Percentiles rank a stretch among this genome's conserved stretches.
phyloP scores from a whole-genome alignment of 352 stramenopile genomes.

The Sclerospora graminicola region DNA sequence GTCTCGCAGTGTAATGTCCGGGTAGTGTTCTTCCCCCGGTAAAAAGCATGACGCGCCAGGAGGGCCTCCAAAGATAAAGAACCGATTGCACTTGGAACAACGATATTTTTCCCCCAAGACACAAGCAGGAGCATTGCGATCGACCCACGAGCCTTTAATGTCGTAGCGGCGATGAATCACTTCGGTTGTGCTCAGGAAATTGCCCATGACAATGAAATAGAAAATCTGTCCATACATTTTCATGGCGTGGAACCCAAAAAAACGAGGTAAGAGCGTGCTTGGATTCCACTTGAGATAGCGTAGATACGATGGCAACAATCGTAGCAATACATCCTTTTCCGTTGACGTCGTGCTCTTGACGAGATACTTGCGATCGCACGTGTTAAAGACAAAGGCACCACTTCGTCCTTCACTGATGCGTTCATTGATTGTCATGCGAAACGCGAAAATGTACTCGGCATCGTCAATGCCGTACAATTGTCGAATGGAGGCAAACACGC shows the following conservation, averaged over 20 bases:
- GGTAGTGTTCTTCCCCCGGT: conserved; percentile 61
- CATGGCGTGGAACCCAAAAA: conserved; percentile 85
- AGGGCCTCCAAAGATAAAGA: conserved; percentile 63
- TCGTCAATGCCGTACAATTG: conserved; percentile 58
- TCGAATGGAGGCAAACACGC: conserved; percentile 70
- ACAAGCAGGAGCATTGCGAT: conserved; percentile 71
- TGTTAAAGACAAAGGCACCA: conserved; percentile 87
- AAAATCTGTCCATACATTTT: conserved; percentile 88
- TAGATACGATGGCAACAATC: conserved; percentile 75
- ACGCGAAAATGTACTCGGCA: conserved; percentile 68
- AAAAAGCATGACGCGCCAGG: conserved; percentile 36
- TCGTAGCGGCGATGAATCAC: conserved; percentile 85
- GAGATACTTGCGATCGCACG: conserved; percentile 83
- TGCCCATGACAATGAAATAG: conserved; percentile 90
- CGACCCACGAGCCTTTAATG: conserved; percentile 87
- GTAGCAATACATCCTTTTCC: conserved; percentile 73
- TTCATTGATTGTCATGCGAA: conserved; percentile 80
- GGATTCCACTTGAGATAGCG: conserved; percentile 86
- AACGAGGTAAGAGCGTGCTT: conserved; percentile 77
- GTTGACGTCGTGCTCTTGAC: conserved; percentile 81
- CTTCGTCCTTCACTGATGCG: conserved; percentile 83
- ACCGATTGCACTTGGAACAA: conserved; percentile 79
- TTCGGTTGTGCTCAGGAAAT: conserved; percentile 78
- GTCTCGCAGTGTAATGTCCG: conserved; percentile 73
- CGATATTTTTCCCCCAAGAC: conserved; percentile 67